Evolutionary conservation across 306 rosid genomes (phyloP), one percentile per base, ranked within the genome.

Genomic region (Alnus glutinosa): DNA sequence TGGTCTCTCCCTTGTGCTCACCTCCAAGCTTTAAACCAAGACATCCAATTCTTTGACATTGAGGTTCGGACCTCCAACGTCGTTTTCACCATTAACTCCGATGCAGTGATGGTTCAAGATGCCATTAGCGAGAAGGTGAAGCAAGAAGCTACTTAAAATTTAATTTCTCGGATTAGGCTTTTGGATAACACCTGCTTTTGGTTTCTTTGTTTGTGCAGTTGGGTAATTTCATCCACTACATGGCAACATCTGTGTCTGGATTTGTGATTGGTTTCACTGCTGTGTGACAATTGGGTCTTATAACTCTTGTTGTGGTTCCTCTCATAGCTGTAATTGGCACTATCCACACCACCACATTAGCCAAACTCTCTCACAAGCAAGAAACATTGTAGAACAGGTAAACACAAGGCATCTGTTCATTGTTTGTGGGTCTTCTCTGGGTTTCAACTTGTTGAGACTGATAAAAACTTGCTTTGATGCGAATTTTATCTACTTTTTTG

Each of bases 81-180:
- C 54, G 94, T 95, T 82, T 89, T 83, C 58, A 98, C 98, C 62
- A 89, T 95, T 77, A 95, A 92, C 81, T 86, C 92, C 46, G 98
- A 95, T 74, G 94, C 98, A 39, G 98, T 95, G 14, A 85, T 95
- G 93, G 98, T 95, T 71, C 98, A 95, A 79, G 98, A 95, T 74
- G 98, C 98, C 85, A 95, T 95, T 79, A 92, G 98, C 28, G 98
- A 95, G 92, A 95, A 95, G 98, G 98, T 94, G 84, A 73, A 79
- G 48, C 68, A 70, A 69, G 36, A 44, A 79, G 50, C 73, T 8
- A 74, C 54, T n/a, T 77, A 10, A 42, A 57, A 28, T 74, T 10
- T 11, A 5, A 44, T 32, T 62, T 32, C 63, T 67, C 37, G 32
- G 64, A 7, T 79, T 78, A 19, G 57, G 55, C 32, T 16, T 32